phyloP scores from a whole-genome alignment of 2,329 filamentous ascomycete genomes.

The Diaporthe aspalathi region DNA sequence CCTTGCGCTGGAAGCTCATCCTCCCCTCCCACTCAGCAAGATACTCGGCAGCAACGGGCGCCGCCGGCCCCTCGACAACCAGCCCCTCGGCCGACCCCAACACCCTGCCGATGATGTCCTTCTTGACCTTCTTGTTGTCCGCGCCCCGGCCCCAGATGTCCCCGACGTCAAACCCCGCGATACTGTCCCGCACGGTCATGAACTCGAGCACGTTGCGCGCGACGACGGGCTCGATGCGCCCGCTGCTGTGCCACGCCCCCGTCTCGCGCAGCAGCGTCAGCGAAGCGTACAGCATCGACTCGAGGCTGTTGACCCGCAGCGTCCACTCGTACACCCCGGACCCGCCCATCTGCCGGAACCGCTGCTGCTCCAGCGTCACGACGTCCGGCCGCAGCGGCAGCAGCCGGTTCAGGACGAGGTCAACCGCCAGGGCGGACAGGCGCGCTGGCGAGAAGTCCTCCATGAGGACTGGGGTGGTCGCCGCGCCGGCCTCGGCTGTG shows the following conservation, averaged over 20 bases:
- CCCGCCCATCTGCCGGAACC: constrained; percentile 71
- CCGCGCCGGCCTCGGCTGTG: neutral
- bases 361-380: constrained; percentile 75
- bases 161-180: constrained; percentile 29
- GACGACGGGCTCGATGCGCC: constrained; percentile 55
- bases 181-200: constrained; percentile 33
- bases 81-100: constrained; percentile 50
- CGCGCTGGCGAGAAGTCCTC: constrained; percentile 49
- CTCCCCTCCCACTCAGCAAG: constrained; percentile 43
- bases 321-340: constrained; percentile 84
- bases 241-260: constrained; percentile 52
- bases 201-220: constrained; percentile 63
- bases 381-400: constrained; percentile 69
- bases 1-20: constrained; percentile 44
- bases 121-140: constrained; percentile 69
- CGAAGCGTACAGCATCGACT: constrained; percentile 82
- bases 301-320: constrained; percentile 82
- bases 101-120: constrained; percentile 70
- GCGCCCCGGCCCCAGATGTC: constrained; percentile 52
- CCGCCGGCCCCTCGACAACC: constrained; percentile 47
- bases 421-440: constrained; percentile 50
- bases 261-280: constrained; percentile 66
- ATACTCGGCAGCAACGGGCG: constrained; percentile 50
- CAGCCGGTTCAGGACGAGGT: constrained; percentile 51
- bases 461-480: constrained; percentile 28